Evolutionary conservation across 805 yeast species (phyloP).

Genomic region (Metschnikowia matae): DNA sequence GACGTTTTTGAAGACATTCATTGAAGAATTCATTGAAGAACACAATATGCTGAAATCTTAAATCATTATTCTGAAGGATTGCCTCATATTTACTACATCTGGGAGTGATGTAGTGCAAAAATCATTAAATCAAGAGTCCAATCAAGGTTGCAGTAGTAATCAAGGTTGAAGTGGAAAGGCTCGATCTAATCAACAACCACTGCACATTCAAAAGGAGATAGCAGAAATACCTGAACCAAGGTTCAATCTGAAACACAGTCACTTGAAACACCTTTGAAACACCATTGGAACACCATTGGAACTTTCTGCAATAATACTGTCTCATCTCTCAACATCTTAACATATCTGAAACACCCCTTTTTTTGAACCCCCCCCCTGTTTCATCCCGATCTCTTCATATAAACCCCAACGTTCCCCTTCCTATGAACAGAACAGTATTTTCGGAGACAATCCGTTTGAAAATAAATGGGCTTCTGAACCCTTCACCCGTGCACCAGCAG

Average conservation of each 20-base stretch:
- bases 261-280: neutral
- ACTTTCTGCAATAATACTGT: too few relatives aligned
- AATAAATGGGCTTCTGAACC: constrained; percentile 33
- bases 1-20: too few relatives aligned
- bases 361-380: neutral
- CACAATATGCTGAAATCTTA: too few relatives aligned
- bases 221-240: neutral
- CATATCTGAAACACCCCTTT: neutral
- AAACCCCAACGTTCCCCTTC: neutral
- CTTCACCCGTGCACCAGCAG: constrained; percentile 2
- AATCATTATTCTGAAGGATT: too few relatives aligned
- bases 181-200: too few relatives aligned
- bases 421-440: constrained; percentile 16
- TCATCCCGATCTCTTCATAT: neutral
- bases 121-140: too few relatives aligned
- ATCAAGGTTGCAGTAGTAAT: too few relatives aligned
- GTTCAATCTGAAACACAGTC: too few relatives aligned
- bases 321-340: neutral
- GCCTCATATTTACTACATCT: too few relatives aligned
- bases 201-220: neutral
- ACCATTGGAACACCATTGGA: neutral
- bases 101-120: too few relatives aligned
- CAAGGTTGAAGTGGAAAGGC: too few relatives aligned
- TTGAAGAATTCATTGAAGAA: too few relatives aligned
- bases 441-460: constrained; percentile 35